Evolutionary conservation across 371 early-diverging fungal species (phyloP).

Genomic region (Mucor lusitanicus): DNA sequence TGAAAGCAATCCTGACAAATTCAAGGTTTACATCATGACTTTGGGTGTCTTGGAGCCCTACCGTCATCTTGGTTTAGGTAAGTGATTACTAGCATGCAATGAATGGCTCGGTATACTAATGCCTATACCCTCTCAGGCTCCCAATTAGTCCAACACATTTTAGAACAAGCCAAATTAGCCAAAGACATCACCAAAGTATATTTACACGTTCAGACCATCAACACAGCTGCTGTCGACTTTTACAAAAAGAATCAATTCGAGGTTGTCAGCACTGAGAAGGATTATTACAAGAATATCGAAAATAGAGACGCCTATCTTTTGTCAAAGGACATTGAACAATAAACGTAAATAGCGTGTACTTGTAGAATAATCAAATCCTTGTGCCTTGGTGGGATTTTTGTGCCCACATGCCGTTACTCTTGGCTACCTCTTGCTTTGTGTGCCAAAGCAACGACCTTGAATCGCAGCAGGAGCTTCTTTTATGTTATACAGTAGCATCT

Average conservation of each 20-base stretch:
- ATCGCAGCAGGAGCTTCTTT: neutral
- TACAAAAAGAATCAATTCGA: slow-evolving; percentile 87
- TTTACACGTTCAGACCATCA: slow-evolving; percentile 91
- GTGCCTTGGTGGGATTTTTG: neutral
- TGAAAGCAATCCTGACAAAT: slow-evolving; percentile 20
- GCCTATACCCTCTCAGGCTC: slow-evolving; percentile 48
- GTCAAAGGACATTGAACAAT: slow-evolving; percentile 39
- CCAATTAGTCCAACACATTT: slow-evolving; percentile 60
- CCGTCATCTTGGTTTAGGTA: slow-evolving; percentile 83
- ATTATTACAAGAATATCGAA: slow-evolving; percentile 87
- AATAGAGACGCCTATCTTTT: slow-evolving; percentile 84
- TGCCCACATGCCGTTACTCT: neutral
- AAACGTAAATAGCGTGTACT: neutral
- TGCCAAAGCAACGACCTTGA: too few species aligned
- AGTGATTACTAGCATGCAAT: neutral
- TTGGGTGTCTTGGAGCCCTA: slow-evolving; percentile 91
- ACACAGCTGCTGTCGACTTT: slow-evolving; percentile 84
- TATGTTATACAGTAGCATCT: neutral
- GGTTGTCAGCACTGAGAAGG: slow-evolving; percentile 61
- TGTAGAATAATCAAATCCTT: neutral
- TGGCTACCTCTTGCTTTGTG: neutral
- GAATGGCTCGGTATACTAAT: neutral
- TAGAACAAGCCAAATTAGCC: slow-evolving; percentile 51
- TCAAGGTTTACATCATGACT: slow-evolving; percentile 90
- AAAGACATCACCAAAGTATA: slow-evolving; percentile 61